Evolutionary conservation across 2,329 filamentous ascomycete genomes (phyloP).

Genomic region (Clathrospora elynae): DNA sequence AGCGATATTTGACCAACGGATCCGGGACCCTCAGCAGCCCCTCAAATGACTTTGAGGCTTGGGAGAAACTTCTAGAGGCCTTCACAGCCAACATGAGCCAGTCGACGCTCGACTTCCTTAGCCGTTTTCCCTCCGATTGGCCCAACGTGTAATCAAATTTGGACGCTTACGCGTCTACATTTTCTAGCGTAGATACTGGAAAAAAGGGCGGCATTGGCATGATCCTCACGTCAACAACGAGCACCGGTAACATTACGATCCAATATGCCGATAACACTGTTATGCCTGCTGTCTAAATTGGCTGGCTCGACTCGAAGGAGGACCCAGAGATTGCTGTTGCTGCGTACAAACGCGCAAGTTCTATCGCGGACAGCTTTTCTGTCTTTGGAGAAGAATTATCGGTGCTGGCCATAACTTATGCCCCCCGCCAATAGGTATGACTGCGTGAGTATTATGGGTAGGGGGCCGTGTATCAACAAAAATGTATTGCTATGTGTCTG

Average conservation of each 20-base stretch:
- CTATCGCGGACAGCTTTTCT: conserved; percentile 8
- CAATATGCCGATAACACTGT: conserved; percentile 9
- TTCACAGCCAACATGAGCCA: conserved; percentile 9
- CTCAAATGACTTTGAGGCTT: conserved; percentile 10
- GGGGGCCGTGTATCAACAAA: too few species aligned
- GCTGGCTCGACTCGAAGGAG: conserved; percentile 9
- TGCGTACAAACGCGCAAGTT: conserved; percentile 8
- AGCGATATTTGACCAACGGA: conserved; percentile 9
- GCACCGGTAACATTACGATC: conserved; percentile 10
- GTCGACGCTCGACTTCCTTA: conserved; percentile 6
- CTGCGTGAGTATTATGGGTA: too few species aligned
- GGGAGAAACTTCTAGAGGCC: conserved; percentile 5
- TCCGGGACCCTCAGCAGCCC: conserved; percentile 13
- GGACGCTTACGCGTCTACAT: conserved; percentile 4
- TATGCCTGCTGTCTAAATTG: conserved; percentile 3
- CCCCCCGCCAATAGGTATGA: too few species aligned
- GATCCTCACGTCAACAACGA: conserved; percentile 8
- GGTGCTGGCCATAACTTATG: too few species aligned
- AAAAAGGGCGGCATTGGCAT: conserved; percentile 10
- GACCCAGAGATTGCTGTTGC: conserved; percentile 13
- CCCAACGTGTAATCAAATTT: conserved; percentile 9
- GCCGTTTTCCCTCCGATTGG: conserved; percentile 6
- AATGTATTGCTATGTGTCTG: too few species aligned
- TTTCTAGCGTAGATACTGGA: conserved; percentile 2
- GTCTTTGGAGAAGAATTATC: conserved; percentile 10